Conservation (phyloP, 768 basidiomycete genomes). For the Calocera viscosa region DNA sequence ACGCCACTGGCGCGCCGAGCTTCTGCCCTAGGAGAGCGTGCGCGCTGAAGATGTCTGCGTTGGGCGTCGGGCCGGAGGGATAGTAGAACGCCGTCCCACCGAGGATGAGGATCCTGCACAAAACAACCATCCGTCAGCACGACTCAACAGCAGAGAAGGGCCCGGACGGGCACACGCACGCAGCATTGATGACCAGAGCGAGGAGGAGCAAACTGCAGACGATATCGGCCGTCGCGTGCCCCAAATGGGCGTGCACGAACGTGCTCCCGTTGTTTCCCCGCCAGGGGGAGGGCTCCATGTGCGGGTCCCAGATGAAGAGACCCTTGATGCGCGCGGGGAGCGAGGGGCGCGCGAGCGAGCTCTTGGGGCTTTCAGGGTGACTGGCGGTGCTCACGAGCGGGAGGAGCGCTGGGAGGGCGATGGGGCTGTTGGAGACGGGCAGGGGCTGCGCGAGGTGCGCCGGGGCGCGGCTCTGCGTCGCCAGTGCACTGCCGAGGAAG, state of each 20-base stretch:
- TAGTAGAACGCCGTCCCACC: constrained; percentile 74
- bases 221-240: constrained; percentile 55
- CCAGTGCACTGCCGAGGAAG: constrained; percentile 77
- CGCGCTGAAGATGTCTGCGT: constrained; percentile 72
- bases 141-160: not conserved
- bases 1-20: constrained; percentile 67
- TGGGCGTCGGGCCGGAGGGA: constrained; percentile 28
- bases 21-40: constrained; percentile 51
- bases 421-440: no score
- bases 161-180: constrained; percentile 35
- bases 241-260: constrained; percentile 51
- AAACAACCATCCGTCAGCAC: no score
- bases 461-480: constrained; percentile 56
- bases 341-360: not conserved
- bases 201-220: constrained; percentile 56
- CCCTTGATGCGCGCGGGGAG: not conserved
- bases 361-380: constrained; percentile 8
- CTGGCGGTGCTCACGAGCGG: constrained; percentile 11
- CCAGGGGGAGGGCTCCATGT: not conserved
- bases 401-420: no score
- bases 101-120: constrained; percentile 68
- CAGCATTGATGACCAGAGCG: constrained; percentile 76
- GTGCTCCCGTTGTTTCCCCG: constrained; percentile 42
- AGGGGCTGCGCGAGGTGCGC: no score
- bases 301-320: not conserved